These are phyloP conservation scores for Pseudogymnoascus sp. DNA, from an alignment of 2,329 filamentous ascomycete species.

Conservation along the genomic window DNA sequence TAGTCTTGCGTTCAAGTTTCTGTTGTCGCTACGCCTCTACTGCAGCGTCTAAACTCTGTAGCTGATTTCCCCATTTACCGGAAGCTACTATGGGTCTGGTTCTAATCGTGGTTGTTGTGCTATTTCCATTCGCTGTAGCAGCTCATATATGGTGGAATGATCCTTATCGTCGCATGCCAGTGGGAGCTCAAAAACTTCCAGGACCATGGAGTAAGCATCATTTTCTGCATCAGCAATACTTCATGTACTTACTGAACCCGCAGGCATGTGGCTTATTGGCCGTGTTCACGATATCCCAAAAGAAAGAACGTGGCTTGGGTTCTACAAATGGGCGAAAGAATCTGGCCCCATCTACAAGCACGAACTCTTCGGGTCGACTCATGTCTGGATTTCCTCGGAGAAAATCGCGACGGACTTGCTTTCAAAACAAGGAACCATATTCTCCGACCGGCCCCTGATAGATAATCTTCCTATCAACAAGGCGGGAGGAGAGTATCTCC, in stretches of 20 bases:
- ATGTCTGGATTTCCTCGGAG: conserved; percentile 44
- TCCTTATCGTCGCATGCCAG: conserved; percentile 8
- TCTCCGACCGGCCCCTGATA: conserved; percentile 42
- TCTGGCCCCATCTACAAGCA: conserved; percentile 43
- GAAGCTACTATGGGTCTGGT: not conserved
- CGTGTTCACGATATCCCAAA: conserved; percentile 40
- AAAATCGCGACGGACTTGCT: conserved; percentile 40
- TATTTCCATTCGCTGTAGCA: not conserved
- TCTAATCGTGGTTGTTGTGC: not conserved
- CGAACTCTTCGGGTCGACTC: conserved; percentile 39
- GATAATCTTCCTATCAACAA: conserved; percentile 42
- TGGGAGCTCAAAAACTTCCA: conserved; percentile 7
- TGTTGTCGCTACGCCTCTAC: not conserved
- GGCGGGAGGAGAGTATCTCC: conserved; percentile 41
- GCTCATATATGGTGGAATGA: not conserved
- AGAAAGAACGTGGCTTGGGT: conserved; percentile 39
- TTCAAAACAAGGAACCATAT: conserved; percentile 35
- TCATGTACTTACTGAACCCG: conserved; percentile 1
- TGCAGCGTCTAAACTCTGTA: not conserved
- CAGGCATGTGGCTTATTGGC: conserved; percentile 38
- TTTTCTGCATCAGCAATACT: not conserved
- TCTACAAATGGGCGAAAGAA: conserved; percentile 40
- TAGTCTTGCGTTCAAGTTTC: not conserved
- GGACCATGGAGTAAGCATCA: conserved; percentile 1
- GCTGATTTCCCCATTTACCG: not conserved